phyloP scores from a whole-genome alignment of 2,329 filamentous ascomycete genomes.

The Albifimbria verrucaria region DNA sequence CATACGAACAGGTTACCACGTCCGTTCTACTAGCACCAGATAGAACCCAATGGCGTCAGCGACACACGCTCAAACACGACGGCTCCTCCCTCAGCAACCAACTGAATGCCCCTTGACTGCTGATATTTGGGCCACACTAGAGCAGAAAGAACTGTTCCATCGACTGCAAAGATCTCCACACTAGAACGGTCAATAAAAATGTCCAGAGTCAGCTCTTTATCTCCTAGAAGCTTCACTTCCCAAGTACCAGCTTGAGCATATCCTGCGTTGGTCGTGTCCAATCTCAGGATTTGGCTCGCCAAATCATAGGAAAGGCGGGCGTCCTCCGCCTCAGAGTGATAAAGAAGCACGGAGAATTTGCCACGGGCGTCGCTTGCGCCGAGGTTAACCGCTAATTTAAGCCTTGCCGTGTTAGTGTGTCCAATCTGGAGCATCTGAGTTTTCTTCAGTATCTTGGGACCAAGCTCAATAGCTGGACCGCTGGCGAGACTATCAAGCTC shows the following conservation, averaged over 20 bases:
- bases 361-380: constrained; percentile 15
- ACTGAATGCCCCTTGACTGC: constrained; percentile 20
- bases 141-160: constrained; percentile 24
- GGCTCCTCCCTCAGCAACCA: constrained; percentile 5
- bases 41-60: constrained; percentile 14
- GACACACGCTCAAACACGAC: constrained; percentile 7
- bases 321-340: constrained; percentile 19
- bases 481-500: constrained; percentile 18
- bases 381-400: constrained; percentile 21
- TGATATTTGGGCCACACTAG: constrained; percentile 21
- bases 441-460: constrained; percentile 10
- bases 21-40: constrained; percentile 11
- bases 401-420: constrained; percentile 17
- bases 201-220: constrained; percentile 21
- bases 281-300: constrained; percentile 15
- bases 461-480: constrained; percentile 11
- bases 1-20: background rate
- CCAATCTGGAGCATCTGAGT: constrained; percentile 13
- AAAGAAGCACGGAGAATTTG: constrained; percentile 19
- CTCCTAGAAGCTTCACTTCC: constrained; percentile 16
- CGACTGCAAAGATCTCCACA: constrained; percentile 24
- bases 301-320: constrained; percentile 18
- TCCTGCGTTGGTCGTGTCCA: constrained; percentile 26
- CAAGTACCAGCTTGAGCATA: constrained; percentile 24
- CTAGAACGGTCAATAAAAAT: constrained; percentile 24